These are phyloP conservation scores for Apophysomyces sp. DNA, from an alignment of 371 early-diverging fungal genomes.

Conservation along the genomic window DNA sequence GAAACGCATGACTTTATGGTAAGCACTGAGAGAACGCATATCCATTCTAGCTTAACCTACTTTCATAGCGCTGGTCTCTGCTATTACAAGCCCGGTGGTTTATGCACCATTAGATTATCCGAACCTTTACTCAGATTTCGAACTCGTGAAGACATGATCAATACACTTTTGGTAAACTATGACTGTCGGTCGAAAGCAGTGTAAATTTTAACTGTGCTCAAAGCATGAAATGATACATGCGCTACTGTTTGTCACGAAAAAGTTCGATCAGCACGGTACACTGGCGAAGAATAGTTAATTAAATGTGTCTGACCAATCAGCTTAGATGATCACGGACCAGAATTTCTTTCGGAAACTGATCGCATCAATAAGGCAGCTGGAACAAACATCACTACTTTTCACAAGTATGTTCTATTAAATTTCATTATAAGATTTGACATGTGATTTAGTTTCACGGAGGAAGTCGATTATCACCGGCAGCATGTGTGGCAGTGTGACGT, in stretches of 20 bases:
- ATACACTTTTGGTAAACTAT: constrained; percentile 42
- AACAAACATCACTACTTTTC: constrained; percentile 62
- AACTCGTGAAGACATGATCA: constrained; percentile 52
- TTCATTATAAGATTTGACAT: not conserved
- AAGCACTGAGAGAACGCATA: constrained; percentile 5
- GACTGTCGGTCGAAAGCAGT: not conserved
- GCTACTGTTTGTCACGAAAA: constrained; percentile 57
- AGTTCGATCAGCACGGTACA: constrained; percentile 43
- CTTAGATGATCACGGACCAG: constrained; percentile 55
- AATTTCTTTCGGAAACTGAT: constrained; percentile 43
- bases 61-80: constrained; percentile 48
- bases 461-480: constrained; percentile 59
- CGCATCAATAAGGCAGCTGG: constrained; percentile 55
- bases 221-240: constrained; percentile 64
- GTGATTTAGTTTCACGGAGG: constrained; percentile 50
- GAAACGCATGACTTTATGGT: constrained; percentile 58
- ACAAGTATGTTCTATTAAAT: constrained; percentile 24
- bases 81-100: constrained; percentile 33
- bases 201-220: not conserved
- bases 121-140: constrained; percentile 71
- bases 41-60: constrained; percentile 13
- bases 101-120: constrained; percentile 55
- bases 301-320: not conserved
- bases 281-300: not conserved
- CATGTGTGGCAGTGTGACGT: constrained; percentile 70